Percentiles rank a stretch among this genome's conserved stretches.
phyloP scores from a whole-genome alignment of 2,329 filamentous ascomycete species.

The Colletotrichum chlorophyti region DNA sequence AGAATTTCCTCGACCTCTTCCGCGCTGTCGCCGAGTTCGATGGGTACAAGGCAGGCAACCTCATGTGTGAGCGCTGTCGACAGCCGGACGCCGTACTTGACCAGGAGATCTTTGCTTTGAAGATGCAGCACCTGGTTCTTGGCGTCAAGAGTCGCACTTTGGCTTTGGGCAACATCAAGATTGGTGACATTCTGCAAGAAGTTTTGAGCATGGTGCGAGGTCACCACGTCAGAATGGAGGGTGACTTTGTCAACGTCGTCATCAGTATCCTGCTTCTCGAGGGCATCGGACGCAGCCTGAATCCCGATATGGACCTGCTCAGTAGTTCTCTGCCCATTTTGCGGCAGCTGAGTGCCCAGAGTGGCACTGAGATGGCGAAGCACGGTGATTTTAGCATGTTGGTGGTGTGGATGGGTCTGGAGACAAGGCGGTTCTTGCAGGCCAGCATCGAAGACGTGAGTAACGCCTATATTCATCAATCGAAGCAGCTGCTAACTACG shows the following conservation, averaged over 20 bases:
- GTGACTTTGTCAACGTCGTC: constrained; percentile 98
- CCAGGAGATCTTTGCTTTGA: constrained; percentile 87
- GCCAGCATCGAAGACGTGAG: constrained; percentile 87
- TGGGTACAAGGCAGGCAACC: constrained; percentile 89
- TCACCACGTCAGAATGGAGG: constrained; percentile 93
- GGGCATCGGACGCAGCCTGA: constrained; percentile 86
- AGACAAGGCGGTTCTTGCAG: constrained; percentile 87
- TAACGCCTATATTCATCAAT: constrained; percentile 31
- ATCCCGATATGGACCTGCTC: constrained; percentile 88
- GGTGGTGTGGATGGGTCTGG: constrained; percentile 88
- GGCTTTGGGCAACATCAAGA: constrained; percentile 91
- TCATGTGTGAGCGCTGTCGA: constrained; percentile 96
- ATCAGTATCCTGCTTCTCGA: constrained; percentile 93
- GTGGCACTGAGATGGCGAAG: constrained; percentile 72
- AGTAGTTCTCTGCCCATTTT: constrained; percentile 87
- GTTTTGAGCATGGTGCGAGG: constrained; percentile 89
- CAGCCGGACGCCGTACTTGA: constrained; percentile 91
- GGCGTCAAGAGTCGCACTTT: constrained; percentile 90
- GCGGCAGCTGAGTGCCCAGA: constrained; percentile 82
- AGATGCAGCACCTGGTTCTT: constrained; percentile 96
- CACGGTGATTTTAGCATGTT: constrained; percentile 84
- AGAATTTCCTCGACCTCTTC: constrained; percentile 95
- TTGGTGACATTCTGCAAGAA: constrained; percentile 91
- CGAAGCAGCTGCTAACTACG: background rate
- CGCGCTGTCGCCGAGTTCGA: constrained; percentile 96